Conservation (phyloP, 2,329 filamentous ascomycete genomes). For the Colletotrichum liriopes region DNA sequence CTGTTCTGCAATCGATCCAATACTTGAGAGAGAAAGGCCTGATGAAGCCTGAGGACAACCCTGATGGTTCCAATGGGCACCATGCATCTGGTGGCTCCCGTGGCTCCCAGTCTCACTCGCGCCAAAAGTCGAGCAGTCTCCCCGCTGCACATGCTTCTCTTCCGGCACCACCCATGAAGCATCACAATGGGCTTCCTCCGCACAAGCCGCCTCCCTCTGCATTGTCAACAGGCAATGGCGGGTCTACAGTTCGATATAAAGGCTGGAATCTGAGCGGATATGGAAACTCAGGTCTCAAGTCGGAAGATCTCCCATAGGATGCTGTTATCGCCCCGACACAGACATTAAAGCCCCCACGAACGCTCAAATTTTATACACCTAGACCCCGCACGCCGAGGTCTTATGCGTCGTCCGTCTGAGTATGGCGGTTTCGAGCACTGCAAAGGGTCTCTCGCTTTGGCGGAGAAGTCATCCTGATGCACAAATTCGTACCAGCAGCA, state of each 20-base stretch:
- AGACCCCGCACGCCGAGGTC: conserved; percentile 1
- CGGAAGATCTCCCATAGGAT: conserved; percentile 50
- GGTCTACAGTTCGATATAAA: conserved; percentile 52
- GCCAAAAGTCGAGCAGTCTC: conserved; percentile 47
- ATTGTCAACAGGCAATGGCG: conserved; percentile 45
- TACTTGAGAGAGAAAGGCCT: conserved; percentile 75
- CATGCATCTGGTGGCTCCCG: conserved; percentile 8
- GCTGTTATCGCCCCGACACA: conserved; percentile 21
- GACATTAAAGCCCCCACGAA: not conserved
- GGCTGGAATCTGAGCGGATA: conserved; percentile 59
- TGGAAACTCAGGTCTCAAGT: conserved; percentile 57
- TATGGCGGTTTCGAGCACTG: conserved; percentile 25
- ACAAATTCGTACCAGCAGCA: conserved; percentile 8
- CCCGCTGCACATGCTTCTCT: conserved; percentile 57
- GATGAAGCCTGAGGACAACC: conserved; percentile 55
- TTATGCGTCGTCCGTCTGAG: conserved; percentile 28
- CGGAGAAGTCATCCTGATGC: conserved; percentile 40
- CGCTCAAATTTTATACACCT: not conserved
- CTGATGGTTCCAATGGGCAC: conserved; percentile 44
- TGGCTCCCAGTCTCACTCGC: conserved; percentile 15
- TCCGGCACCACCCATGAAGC: conserved; percentile 51
- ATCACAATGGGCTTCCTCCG: conserved; percentile 51
- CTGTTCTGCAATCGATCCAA: conserved; percentile 76
- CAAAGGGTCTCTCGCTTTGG: conserved; percentile 35
- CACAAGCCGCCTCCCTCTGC: conserved; percentile 53